Conservation (phyloP, 2,329 filamentous ascomycete species). For the Septoria linicola region DNA sequence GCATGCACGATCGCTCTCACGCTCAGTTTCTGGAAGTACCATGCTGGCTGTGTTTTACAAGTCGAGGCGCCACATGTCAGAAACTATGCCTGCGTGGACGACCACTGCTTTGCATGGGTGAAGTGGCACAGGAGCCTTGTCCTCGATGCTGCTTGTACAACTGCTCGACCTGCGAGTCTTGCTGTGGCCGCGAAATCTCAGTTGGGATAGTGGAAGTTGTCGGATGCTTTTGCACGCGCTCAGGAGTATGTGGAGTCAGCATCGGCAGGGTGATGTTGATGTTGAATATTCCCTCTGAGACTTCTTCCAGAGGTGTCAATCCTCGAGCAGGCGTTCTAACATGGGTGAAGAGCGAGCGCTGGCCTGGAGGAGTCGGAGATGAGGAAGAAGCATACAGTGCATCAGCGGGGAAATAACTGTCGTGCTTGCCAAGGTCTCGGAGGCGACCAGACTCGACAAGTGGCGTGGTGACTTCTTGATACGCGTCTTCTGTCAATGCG, state of each 20-base stretch:
- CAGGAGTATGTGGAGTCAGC: neutral
- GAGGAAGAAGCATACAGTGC: conserved; percentile 3
- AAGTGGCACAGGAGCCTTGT: no score
- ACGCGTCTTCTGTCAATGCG: conserved; percentile 16
- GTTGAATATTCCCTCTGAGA: conserved; percentile 9
- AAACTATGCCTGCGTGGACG: no score
- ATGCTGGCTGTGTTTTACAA: no score
- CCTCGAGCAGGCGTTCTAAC: neutral
- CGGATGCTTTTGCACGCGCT: no score
- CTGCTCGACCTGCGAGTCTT: no score
- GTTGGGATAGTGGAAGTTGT: no score
- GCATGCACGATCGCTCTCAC: no score
- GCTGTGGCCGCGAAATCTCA: no score
- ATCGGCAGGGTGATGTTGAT: conserved; percentile 13
- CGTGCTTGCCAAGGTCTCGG: neutral
- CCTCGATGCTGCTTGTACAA: no score
- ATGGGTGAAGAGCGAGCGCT: neutral
- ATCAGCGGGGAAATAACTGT: conserved; percentile 11
- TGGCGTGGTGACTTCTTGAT: conserved; percentile 13
- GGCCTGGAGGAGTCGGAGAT: neutral
- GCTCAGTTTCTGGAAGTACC: no score
- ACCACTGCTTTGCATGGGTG: no score
- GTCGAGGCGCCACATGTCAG: no score
- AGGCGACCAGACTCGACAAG: conserved; percentile 1
- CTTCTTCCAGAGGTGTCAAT: conserved; percentile 1